Conservation (phyloP, 2,329 filamentous ascomycete genomes). For the Botryotinia globosa region DNA sequence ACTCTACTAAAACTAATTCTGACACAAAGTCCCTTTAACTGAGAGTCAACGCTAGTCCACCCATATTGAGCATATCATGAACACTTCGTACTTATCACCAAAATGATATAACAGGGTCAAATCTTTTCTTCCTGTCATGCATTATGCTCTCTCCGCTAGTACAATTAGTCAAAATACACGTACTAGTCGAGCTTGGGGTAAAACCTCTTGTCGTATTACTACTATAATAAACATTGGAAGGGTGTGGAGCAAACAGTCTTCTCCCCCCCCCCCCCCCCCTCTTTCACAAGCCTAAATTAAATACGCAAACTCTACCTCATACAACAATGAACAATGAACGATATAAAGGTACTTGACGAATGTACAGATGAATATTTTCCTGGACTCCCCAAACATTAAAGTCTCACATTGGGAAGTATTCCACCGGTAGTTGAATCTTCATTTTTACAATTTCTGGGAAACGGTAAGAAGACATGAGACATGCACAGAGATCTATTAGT, state of each 20-base stretch:
- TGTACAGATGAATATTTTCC: slow-evolving; percentile 26
- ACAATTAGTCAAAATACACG: not conserved
- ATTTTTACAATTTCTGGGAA: not conserved
- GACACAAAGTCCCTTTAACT: too few species aligned
- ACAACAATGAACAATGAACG: too few species aligned
- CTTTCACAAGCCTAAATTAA: not conserved
- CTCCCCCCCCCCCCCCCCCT: too few species aligned
- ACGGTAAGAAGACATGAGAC: not conserved
- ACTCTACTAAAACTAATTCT: too few species aligned
- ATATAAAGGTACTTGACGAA: slow-evolving; percentile 14
- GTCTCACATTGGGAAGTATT: not conserved
- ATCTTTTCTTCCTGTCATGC: not conserved
- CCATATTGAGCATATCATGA: not conserved
- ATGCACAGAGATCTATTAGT: not conserved
- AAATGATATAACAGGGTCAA: not conserved
- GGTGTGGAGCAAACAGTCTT: not conserved
- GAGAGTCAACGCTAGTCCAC: not conserved
- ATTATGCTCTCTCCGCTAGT: not conserved
- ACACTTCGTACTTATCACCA: not conserved
- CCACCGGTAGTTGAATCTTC: not conserved
- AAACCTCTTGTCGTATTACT: not conserved
- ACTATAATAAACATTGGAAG: not conserved
- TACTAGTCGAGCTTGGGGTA: not conserved
- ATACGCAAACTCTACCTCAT: not conserved
- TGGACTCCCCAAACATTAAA: slow-evolving; percentile 23